Conservation (phyloP, 2,329 filamentous ascomycete genomes). For the Venturia carpophila region DNA sequence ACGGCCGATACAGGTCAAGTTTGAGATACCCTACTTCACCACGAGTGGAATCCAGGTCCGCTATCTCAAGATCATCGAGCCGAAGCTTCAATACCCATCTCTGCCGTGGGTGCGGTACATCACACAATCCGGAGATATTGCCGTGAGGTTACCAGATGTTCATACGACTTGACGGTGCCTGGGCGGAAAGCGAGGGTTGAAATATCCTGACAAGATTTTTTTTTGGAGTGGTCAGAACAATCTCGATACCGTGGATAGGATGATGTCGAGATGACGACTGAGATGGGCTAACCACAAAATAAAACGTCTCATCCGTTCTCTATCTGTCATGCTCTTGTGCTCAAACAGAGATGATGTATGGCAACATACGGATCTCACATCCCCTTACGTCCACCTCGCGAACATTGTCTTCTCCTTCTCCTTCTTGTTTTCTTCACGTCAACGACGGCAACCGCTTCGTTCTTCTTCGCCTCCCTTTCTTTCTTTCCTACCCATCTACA, state of each 20-base stretch:
- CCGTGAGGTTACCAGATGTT: slow-evolving; percentile 86
- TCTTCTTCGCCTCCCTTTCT: too few species aligned
- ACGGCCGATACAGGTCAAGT: slow-evolving; percentile 96
- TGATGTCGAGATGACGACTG: too few species aligned
- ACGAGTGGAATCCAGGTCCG: slow-evolving; percentile 97
- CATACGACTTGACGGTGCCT: slow-evolving; percentile 39
- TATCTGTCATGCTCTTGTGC: background rate
- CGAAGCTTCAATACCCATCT: slow-evolving; percentile 98
- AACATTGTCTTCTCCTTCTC: too few species aligned
- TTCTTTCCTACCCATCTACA: too few species aligned
- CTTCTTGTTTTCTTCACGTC: too few species aligned
- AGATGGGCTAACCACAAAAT: too few species aligned
- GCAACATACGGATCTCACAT: too few species aligned
- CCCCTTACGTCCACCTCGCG: too few species aligned
- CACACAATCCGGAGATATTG: slow-evolving; percentile 94
- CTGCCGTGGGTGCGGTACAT: slow-evolving; percentile 98
- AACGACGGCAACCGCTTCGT: too few species aligned
- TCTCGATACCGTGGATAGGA: background rate
- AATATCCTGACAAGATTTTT: background rate
- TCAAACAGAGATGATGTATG: background rate
- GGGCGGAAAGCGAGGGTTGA: background rate
- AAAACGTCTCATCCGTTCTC: too few species aligned
- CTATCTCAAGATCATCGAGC: slow-evolving; percentile 98
- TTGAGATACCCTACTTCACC: slow-evolving; percentile 99
- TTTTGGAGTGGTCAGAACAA: background rate